Conservation (phyloP, 768 basidiomycete species). For the Serendipita vermifera region DNA sequence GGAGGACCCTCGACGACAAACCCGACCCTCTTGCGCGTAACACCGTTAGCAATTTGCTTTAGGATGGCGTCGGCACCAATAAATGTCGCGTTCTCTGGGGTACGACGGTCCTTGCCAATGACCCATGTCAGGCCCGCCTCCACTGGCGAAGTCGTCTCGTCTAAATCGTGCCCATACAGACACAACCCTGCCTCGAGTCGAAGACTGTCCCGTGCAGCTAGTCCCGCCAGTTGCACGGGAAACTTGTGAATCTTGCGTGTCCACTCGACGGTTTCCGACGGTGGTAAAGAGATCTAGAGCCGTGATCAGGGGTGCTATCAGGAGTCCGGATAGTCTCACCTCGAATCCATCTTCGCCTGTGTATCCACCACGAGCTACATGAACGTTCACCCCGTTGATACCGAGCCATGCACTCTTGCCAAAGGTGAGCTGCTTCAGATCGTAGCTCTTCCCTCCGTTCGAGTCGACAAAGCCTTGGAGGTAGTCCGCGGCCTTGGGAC, state of each 20-base stretch:
- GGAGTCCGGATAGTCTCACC: conserved; percentile 35
- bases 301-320: not conserved
- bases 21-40: conserved; percentile 66
- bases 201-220: conserved; percentile 89
- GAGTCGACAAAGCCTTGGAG: conserved; percentile 57
- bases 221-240: conserved; percentile 69
- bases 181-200: conserved; percentile 95
- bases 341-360: conserved; percentile 99
- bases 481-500: conserved; percentile 70
- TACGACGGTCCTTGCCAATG: conserved; percentile 83
- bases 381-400: conserved; percentile 64
- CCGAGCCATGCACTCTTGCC: conserved; percentile 72
- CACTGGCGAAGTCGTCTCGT: conserved; percentile 73
- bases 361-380: conserved; percentile 90
- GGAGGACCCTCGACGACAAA: conserved; percentile 73
- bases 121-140: conserved; percentile 92
- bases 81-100: conserved; percentile 42
- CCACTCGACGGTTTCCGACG: conserved; percentile 48
- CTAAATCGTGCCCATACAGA: conserved; percentile 86
- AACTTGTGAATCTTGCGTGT: conserved; percentile 32
- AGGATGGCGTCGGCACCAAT: conserved; percentile 66
- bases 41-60: conserved; percentile 67
- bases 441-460: conserved; percentile 26
- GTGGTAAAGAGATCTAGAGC: conserved; percentile 77
- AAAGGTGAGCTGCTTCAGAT: conserved; percentile 65